Base-by-base conservation (phyloP, 2,329 filamentous ascomycete genomes). In the Ophidiomyces ophidiicola region DNA sequence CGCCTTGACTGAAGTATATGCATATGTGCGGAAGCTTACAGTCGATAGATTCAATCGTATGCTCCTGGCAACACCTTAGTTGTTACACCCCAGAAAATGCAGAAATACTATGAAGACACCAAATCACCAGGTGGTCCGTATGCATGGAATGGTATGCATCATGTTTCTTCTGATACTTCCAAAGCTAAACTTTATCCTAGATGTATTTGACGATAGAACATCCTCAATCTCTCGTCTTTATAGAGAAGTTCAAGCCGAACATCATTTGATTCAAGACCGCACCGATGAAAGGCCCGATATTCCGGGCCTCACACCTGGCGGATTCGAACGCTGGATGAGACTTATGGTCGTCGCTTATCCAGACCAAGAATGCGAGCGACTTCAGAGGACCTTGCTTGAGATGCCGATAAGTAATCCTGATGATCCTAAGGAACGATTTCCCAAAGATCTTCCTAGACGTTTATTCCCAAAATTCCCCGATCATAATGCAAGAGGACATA, bases 341-440 rank as follows among this genome's bases (percentile, higher is more conserved):
- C 67, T 74, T 26, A 72, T 83, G 56, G 79, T 88, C 25, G 72
- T 76, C 46, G 81, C 83, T 1, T 77, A 85, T 47, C 86, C 86
- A 0, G 77, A 85, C 28, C 69, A 74, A 32, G 85, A 93, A 57
- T 79, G 76, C 42, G 69, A 72, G 29, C 74, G 86, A 6, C 65
- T 94, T 3, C 68, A 75, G 30, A 76, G 72, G 42, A 74, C 84
- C 15, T 72, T 87, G 3, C 58, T 75, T 3, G 71, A 78, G 31
- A 74, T 87, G 58, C 80, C 83, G 0, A 80, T 92, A 49, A 76
- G 57, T 50, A 75, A 78, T 39, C 68, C 76, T 0, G 70, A 77
- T 31, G 72, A 80, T 33, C 72, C 69, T 46, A 75, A 72, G 7
- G 82, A 87, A 57, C 69, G 81, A 2, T 78, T 92, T 39, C 86